These are phyloP conservation scores for Saccharomycopsis sp. DNA, from an alignment of 805 yeast species.

Conservation along the genomic window DNA sequence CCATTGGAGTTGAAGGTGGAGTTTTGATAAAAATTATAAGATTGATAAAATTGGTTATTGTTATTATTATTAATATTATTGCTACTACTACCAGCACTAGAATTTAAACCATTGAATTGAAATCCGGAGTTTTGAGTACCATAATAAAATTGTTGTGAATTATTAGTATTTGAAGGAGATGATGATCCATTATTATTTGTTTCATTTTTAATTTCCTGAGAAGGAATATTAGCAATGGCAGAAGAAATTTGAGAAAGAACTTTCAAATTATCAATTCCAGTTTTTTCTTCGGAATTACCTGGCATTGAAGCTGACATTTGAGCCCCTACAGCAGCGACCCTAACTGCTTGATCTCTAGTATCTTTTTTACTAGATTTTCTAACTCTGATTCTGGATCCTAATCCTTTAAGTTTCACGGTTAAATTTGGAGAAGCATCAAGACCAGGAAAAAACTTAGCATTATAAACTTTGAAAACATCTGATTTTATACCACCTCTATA, in stretches of 20 bases:
- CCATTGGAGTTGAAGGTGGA: too few species aligned
- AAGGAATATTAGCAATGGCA: slow-evolving; percentile 5
- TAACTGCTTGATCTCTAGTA: too few species aligned
- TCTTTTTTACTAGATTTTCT: slow-evolving; percentile 4
- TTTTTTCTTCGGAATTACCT: too few species aligned
- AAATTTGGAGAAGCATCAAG: slow-evolving; percentile 9
- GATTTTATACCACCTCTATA: slow-evolving; percentile 10
- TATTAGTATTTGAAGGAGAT: not conserved
- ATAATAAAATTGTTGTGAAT: not conserved
- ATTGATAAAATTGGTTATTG: not conserved
- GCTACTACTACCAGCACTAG: too few species aligned
- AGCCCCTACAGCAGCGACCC: too few species aligned
- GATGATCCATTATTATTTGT: not conserved
- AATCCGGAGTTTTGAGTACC: too few species aligned
- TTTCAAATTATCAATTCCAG: slow-evolving; percentile 9
- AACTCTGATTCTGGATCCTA: slow-evolving; percentile 15
- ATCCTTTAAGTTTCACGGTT: slow-evolving; percentile 7
- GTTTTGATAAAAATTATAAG: too few species aligned
- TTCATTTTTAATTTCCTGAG: not conserved
- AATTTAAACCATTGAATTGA: too few species aligned
- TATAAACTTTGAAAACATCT: slow-evolving; percentile 7
- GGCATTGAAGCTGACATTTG: too few species aligned
- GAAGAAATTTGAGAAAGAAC: slow-evolving; percentile 12
- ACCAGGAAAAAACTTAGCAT: slow-evolving; percentile 15
- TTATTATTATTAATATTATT: too few species aligned